Conservation (phyloP, 345 rosid genomes). For the Eucalyptus guilfoylei region DNA sequence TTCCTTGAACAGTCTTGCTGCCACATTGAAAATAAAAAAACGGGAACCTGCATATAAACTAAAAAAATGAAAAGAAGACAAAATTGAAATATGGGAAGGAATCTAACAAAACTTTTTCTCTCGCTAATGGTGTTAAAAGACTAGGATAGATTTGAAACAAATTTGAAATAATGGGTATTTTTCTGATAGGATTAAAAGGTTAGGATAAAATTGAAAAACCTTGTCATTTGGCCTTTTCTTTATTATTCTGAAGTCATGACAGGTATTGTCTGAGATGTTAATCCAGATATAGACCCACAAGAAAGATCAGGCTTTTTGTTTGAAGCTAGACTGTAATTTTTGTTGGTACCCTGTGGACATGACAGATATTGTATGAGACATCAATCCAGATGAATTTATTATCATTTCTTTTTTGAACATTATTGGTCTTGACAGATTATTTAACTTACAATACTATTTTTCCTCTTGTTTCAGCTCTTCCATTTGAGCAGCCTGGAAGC, state of each 20-base stretch:
- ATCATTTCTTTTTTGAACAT: background rate
- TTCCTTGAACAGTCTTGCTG: background rate
- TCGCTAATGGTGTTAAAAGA: background rate
- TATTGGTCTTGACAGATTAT: background rate
- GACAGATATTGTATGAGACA: background rate
- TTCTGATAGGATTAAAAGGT: background rate
- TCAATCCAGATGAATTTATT: background rate
- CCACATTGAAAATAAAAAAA: background rate
- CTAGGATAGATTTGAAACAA: background rate
- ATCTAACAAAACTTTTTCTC: background rate
- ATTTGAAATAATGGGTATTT: background rate
- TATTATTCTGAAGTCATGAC: background rate
- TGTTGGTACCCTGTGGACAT: background rate
- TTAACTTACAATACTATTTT: background rate
- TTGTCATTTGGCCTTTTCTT: background rate
- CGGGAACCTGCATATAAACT: background rate
- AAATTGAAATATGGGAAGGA: background rate
- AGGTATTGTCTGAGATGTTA: background rate
- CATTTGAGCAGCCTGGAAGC: conserved; percentile 76
- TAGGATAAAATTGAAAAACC: background rate
- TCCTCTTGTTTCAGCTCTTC: conserved; percentile 40
- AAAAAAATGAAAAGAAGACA: background rate
- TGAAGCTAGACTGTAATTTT: background rate
- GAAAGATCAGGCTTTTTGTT: background rate
- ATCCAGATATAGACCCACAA: background rate